These are phyloP conservation scores for Phytophthora cajani DNA, from an alignment of 352 stramenopile genomes.

Conservation along the genomic window DNA sequence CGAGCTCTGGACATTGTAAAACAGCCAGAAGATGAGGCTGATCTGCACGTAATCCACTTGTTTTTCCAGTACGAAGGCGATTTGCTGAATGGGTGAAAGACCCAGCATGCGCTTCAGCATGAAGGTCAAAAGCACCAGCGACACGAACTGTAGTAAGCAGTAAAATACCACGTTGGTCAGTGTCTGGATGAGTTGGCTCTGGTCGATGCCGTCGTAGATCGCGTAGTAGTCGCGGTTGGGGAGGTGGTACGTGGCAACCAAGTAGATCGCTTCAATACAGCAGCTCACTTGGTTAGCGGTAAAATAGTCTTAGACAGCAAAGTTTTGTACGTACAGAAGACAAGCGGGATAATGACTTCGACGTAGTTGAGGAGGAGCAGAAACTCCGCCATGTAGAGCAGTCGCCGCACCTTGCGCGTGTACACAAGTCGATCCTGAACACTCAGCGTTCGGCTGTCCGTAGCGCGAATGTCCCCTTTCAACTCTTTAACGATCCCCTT, in stretches of 20 bases:
- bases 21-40: slow-evolving; percentile 46
- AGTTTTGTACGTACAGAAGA: slow-evolving; percentile 14
- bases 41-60: slow-evolving; percentile 32
- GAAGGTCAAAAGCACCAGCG: slow-evolving; percentile 29
- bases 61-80: slow-evolving; percentile 44
- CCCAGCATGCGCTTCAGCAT: slow-evolving; percentile 28
- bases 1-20: slow-evolving; percentile 32
- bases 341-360: slow-evolving; percentile 22
- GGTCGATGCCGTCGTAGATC: slow-evolving; percentile 14
- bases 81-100: slow-evolving; percentile 25
- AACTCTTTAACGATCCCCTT: not conserved
- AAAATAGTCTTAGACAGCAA: not conserved
- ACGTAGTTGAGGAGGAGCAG: slow-evolving; percentile 23
- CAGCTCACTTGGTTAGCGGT: not conserved
- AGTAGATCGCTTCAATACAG: slow-evolving; percentile 18
- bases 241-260: slow-evolving; percentile 20
- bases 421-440: not conserved
- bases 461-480: not conserved
- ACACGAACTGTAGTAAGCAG: slow-evolving; percentile 29
- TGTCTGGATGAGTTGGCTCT: slow-evolving; percentile 12
- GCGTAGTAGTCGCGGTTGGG: slow-evolving; percentile 39
- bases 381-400: slow-evolving; percentile 26
- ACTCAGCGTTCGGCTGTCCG: not conserved
- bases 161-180: slow-evolving; percentile 40
- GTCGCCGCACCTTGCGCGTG: not conserved